Conservation (phyloP, 495 filamentous ascomycete species). For the Letharia columbiana region DNA sequence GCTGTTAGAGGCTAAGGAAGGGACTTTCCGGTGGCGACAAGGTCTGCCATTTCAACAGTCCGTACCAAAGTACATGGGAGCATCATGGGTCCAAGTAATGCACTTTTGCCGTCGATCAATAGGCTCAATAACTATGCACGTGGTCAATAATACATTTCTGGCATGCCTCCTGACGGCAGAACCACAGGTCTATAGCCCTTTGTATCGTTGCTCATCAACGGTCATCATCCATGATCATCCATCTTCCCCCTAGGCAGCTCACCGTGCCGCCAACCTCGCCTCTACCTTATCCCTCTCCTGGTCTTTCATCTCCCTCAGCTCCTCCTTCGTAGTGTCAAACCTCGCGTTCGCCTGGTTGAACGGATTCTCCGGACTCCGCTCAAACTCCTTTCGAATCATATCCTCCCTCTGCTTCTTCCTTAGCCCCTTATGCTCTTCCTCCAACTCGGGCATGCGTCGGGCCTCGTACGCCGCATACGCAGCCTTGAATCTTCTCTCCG, state of each 20-base stretch:
- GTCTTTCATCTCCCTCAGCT: constrained; percentile 57
- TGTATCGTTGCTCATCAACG: neutral
- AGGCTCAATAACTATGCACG: neutral
- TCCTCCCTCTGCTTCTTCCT: constrained; percentile 73
- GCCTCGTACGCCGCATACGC: constrained; percentile 85
- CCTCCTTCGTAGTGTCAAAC: constrained; percentile 72
- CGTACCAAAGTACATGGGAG: neutral
- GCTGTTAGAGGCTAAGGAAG: neutral
- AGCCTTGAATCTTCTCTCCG: constrained; percentile 75
- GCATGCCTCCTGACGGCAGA: neutral
- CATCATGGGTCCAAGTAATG: too few relatives aligned
- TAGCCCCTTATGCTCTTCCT: constrained; percentile 68
- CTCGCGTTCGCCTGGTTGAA: constrained; percentile 71
- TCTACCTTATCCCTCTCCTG: constrained; percentile 70
- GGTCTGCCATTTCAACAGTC: neutral
- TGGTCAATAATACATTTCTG: neutral
- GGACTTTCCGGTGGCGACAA: neutral
- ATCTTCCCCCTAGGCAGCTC: neutral
- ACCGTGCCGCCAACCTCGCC: constrained; percentile 44
- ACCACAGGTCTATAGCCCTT: neutral
- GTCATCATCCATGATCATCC: neutral
- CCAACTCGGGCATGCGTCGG: constrained; percentile 73
- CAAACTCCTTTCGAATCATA: constrained; percentile 76
- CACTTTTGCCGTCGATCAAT: neutral
- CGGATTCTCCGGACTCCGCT: constrained; percentile 86